Evolutionary conservation across 805 yeast species (phyloP), one percentile per base, ranked within the genome.

Genomic region (Trichomonascus vanleenenianus): DNA sequence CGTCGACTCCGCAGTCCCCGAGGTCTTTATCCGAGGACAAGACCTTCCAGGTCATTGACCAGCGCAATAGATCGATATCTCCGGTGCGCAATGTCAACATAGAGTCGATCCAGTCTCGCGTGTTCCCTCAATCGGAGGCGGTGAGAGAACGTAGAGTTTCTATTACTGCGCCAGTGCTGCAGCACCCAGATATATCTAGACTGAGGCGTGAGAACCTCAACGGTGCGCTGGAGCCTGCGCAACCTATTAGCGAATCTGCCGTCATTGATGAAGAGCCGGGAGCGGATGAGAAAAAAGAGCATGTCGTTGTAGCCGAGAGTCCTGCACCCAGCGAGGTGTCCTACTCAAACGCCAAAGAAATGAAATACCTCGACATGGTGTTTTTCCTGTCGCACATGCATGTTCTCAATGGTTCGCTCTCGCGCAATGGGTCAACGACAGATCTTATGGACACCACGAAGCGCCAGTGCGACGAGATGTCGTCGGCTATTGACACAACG

Each of bases 331-430:
- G n/a, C n/a, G n/a, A n/a, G n/a, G n/a, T n/a, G n/a, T 22, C 27
- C 7, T 22, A 22, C 27, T 22, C 27, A 22, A 22, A 22, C 27
- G 27, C 27, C 27, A 22, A 43, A 8, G 53, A 51, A 27, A 22
- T 52, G 30, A 31, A 27, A 27, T 52, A 52, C 44, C 42, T 50
- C 4, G 48, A 50, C 31, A 46, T 45, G 33, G 53, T 50, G 18
- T 46, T 42, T 27, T 50, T 31, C 19, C 40, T 52, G 12, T 45
- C 52, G 34, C 38, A 43, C 34, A 25, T 43, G 41, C 46, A 49
- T 14, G 40, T 43, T 9, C 25, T 32, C 16, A 25, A 43, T 19
- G 19, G 44, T 41, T 19, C 19, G 7, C 35, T 40, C 16, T 14
- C n/a, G 25, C 30, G 15, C 25, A 18, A 27, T 20, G 31, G 19